Evolutionary conservation across 352 stramenopile species (phyloP), one percentile per base, ranked within the genome.

Genomic region (Pythium sp.): DNA sequence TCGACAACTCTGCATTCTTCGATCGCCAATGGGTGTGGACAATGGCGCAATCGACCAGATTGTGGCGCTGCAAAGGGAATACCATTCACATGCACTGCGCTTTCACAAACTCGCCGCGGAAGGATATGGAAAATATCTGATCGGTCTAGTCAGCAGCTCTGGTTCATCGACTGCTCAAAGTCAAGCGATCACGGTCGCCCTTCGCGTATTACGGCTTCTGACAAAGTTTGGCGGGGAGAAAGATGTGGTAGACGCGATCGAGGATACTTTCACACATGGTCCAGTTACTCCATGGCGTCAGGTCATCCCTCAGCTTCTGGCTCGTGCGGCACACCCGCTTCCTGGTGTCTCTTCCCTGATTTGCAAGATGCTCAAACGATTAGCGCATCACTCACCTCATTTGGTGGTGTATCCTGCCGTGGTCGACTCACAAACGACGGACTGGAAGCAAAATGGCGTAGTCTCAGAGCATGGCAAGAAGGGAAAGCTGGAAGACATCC

Each of bases 361-460:
- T 18, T 75, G 72, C n/a, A 55, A 72, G 0, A 72, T 96, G 65
- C 79, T 96, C 2, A 75, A 83, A 38, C 77, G 89, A 9, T 75
- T 96, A 53, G 87, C 84, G 43, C 75, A 72, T 20, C 72, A 86
- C 30, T 89, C 72, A 6, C 84, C 87, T 2, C 76, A 93, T 58
- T 55, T 86, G 8, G 77, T 96, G 38, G 84, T 92, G 20, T 96
- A 93, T 71, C 86, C 86, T 15, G 82, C 78, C 20, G 73, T 95
- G 5, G 87, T 92, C 24, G 82, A 93, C 58, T 79, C 80, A 8
- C 70, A 83, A 59, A 64, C 26, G 22, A 55, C 22, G 20, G 43
- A 43, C 24, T n/a, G 9, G 2, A 32, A 14, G 24, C 51, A 55
- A 38, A 46, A 5, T 18, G 36, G 28, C 38, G 43, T 11, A 51